Evolutionary conservation across 176 grass and related monocot species (phyloP).

Genomic region (Poa pratensis): DNA sequence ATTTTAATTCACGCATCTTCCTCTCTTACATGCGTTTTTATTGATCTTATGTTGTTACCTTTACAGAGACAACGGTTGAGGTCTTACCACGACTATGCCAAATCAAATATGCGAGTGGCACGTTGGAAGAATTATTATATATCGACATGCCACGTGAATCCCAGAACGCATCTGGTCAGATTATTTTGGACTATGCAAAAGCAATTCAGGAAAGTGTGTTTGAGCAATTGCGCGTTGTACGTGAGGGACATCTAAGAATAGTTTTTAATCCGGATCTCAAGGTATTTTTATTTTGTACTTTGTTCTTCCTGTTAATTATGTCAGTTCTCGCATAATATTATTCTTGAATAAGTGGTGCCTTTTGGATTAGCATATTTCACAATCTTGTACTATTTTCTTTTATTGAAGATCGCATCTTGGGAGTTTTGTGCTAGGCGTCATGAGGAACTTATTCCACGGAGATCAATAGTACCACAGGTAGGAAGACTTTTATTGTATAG

Average conservation of each 20-base stretch:
- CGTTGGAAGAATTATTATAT: constrained; percentile 95
- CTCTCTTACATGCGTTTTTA: constrained; percentile 2
- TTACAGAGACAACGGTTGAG: constrained; percentile 93
- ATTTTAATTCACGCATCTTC: constrained; percentile 8
- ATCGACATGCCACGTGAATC: constrained; percentile 96
- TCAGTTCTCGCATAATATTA: neutral
- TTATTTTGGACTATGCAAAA: constrained; percentile 95
- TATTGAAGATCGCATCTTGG: constrained; percentile 91
- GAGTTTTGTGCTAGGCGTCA: constrained; percentile 96
- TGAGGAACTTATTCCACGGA: constrained; percentile 97
- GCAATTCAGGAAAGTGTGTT: constrained; percentile 98
- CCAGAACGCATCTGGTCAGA: constrained; percentile 84
- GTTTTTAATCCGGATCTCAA: constrained; percentile 99
- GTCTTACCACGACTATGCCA: constrained; percentile 93
- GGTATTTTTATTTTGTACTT: constrained; percentile 51
- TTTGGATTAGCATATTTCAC: constrained; percentile 31
- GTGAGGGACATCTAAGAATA: constrained; percentile 94
- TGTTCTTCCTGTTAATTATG: constrained; percentile 5
- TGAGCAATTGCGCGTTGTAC: constrained; percentile 94
- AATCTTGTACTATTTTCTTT: constrained; percentile 26
- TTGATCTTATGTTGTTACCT: constrained; percentile 24
- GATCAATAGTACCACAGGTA: constrained; percentile 97
- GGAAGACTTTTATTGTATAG: neutral
- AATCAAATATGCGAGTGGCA: constrained; percentile 98
- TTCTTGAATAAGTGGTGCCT: constrained; percentile 18